phyloP scores from a whole-genome alignment of 495 filamentous ascomycete species.

The Penicillium bialowiezense region DNA sequence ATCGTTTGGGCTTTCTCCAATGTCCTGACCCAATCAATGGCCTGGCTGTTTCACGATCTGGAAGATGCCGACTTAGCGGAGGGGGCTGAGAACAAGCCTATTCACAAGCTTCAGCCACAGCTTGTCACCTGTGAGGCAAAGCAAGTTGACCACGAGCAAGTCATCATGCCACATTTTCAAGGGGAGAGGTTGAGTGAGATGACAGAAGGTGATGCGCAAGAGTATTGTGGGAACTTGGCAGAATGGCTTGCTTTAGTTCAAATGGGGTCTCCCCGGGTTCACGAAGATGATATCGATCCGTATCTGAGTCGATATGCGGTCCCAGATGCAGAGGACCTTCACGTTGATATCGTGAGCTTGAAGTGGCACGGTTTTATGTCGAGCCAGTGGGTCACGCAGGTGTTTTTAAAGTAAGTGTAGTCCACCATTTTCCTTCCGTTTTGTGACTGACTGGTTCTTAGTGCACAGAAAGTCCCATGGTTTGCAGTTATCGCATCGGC shows the following conservation, averaged over 20 bases:
- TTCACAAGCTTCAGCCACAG: slow-evolving; percentile 54
- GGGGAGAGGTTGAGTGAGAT: slow-evolving; percentile 33
- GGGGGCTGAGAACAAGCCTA: slow-evolving; percentile 41
- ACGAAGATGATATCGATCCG: slow-evolving; percentile 70
- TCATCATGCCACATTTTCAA: slow-evolving; percentile 48
- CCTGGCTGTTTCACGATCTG: slow-evolving; percentile 81
- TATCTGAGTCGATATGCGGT: slow-evolving; percentile 79
- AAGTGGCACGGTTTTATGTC: slow-evolving; percentile 49
- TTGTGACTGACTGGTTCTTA: too few species aligned
- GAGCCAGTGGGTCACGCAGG: slow-evolving; percentile 35
- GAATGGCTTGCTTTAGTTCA: slow-evolving; percentile 83
- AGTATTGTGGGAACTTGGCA: slow-evolving; percentile 61
- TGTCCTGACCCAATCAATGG: slow-evolving; percentile 64
- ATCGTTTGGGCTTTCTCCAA: slow-evolving; percentile 83
- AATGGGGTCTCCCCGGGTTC: slow-evolving; percentile 70
- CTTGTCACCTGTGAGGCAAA: slow-evolving; percentile 34
- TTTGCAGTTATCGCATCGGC: slow-evolving; percentile 38
- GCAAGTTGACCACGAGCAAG: slow-evolving; percentile 26
- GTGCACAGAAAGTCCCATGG: slow-evolving; percentile 22
- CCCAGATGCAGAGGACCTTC: slow-evolving; percentile 40
- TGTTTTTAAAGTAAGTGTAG: slow-evolving; percentile 43
- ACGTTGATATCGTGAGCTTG: slow-evolving; percentile 34
- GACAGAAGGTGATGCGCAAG: slow-evolving; percentile 49
- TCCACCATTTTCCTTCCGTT: too few species aligned
- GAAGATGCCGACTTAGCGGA: slow-evolving; percentile 21